Conservation (phyloP, 2,329 filamentous ascomycete genomes). For the Annulohypoxylon truncatum region DNA sequence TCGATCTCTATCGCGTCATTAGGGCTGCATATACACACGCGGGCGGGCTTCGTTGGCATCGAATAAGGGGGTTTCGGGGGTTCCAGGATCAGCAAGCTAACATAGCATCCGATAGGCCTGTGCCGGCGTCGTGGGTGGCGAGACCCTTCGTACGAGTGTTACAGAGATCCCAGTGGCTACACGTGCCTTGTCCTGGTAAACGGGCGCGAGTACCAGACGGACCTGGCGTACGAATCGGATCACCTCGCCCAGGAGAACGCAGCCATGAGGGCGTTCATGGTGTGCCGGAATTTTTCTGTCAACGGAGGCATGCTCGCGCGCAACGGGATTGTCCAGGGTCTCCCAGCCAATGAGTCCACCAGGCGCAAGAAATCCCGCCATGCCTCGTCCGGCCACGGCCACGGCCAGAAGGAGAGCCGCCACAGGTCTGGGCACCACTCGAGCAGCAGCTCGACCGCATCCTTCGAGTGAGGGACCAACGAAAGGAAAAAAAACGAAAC, state of each 20-base stretch:
- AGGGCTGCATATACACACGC: conserved; percentile 45
- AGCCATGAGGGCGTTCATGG: conserved; percentile 96
- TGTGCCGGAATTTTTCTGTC: conserved; percentile 96
- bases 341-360: conserved; percentile 66
- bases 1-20: conserved; percentile 47
- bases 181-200: conserved; percentile 94
- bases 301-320: conserved; percentile 90
- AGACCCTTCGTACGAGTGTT: conserved; percentile 88
- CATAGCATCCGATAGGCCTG: conserved; percentile 72
- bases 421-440: conserved; percentile 68
- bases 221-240: conserved; percentile 84
- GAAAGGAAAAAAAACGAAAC: background rate
- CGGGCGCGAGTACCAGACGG: conserved; percentile 95
- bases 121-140: conserved; percentile 95
- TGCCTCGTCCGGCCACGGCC: conserved; percentile 55
- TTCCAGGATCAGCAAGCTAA: conserved; percentile 49
- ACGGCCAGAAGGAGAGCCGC: conserved; percentile 58
- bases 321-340: conserved; percentile 75
- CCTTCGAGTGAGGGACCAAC: conserved; percentile 61
- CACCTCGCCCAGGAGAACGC: conserved; percentile 90
- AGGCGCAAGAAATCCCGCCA: conserved; percentile 66
- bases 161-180: conserved; percentile 78
- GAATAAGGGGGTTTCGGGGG: conserved; percentile 36
- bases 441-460: conserved; percentile 71
- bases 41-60: conserved; percentile 41